Base-by-base conservation (phyloP, 176 grass and related monocot species). In the Rhynchospora breviuscula region DNA sequence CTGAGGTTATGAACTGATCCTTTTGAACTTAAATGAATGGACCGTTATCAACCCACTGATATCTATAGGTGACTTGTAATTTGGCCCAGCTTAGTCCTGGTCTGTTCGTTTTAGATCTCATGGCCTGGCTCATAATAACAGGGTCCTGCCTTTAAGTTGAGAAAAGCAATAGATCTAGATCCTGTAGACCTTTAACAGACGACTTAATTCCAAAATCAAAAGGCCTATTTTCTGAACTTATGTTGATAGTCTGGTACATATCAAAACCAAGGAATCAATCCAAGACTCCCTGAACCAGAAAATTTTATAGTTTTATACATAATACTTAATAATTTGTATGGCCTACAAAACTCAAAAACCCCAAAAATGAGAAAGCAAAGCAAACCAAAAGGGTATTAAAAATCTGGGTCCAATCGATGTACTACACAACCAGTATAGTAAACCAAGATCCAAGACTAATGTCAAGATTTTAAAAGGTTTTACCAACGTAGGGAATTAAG, bases 401-500 rank as follows among this genome's bases (percentile, higher is more conserved):
- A 31, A 0, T 22, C 26, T 15, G 3, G 73, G 73, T 78, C 23
- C 51, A 78, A 78, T 51, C 6, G 2, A 54, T 13, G 17, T 29
- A 54, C 47, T 22, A 74, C 19, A 54, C 3, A 26, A 53, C 48
- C 48, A 70, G 35, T 70, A 45, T 45, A 45, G 17, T 70, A 43
- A 70, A 44, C 67, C 15, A 77, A 77, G 73, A 54, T 77, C 26
- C 48, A 25, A 51, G 29, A n/a, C 67, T 70, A 23, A 77, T 56
- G 73, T 56, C 73, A 12, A 18, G 73, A 77, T 9, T 9, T 70
- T 70, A 53, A 54, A 29, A 77, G 23, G 73, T 67, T 68, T 26
- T 19, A 47, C 8, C 49, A 83, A 8, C 10, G 59, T 46, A 29
- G 45, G 45, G 25, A 74, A 35, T 8, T 54, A 23, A 35, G 7